These are phyloP conservation scores for Fusarium sp. DNA, from an alignment of 2,329 filamentous ascomycete species.

Conservation along the genomic window DNA sequence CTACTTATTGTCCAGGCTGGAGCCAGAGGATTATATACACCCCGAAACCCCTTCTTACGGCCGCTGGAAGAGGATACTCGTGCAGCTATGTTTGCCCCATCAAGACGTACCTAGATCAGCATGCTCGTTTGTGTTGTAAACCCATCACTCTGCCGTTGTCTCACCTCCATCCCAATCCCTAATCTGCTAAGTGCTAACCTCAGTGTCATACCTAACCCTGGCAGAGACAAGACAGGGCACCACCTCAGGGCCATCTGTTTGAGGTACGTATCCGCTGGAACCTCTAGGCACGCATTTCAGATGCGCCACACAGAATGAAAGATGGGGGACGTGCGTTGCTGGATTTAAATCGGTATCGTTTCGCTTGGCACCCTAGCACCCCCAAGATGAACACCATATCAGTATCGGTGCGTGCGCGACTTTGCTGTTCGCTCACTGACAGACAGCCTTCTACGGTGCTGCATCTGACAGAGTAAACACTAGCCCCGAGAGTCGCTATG, in stretches of 20 bases:
- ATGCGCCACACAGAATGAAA: constrained; percentile 29
- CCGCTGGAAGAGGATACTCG: neutral
- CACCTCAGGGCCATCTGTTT: neutral
- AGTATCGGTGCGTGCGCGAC: constrained; percentile 32
- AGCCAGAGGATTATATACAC: neutral
- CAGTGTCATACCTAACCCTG: constrained; percentile 24
- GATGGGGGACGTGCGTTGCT: constrained; percentile 34
- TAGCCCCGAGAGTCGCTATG: neutral
- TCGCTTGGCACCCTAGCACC: constrained; percentile 33
- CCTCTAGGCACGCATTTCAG: constrained; percentile 31
- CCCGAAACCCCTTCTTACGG: neutral
- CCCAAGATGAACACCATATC: constrained; percentile 37
- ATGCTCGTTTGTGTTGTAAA: constrained; percentile 13
- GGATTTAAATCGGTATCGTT: constrained; percentile 40
- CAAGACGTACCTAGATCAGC: neutral
- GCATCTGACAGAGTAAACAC: neutral
- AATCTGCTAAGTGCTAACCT: constrained; percentile 14
- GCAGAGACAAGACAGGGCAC: constrained; percentile 4
- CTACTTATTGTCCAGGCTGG: neutral
- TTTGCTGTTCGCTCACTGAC: constrained; percentile 16
- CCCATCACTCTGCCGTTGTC: constrained; percentile 25
- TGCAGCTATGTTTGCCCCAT: neutral
- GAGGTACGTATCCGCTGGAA: constrained; percentile 25
- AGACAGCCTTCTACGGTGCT: constrained; percentile 2
- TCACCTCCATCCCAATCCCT: constrained; percentile 15